Evolutionary conservation across 768 basidiomycete genomes (phyloP), one percentile per base, ranked within the genome.

Genomic region (Boletellus ananiceps): DNA sequence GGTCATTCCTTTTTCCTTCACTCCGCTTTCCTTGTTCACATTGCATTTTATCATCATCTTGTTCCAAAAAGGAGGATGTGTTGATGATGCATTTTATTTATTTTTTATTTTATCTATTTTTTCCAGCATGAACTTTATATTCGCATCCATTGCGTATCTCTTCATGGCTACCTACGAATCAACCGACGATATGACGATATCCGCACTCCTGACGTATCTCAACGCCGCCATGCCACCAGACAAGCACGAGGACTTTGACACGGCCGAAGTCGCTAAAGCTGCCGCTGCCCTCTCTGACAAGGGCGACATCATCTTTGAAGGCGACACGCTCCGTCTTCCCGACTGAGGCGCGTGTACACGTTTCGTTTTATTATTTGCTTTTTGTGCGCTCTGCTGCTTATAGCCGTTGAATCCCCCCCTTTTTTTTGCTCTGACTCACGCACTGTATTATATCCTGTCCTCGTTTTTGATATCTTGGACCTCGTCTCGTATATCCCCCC

Each of bases 191-290:
- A 72, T 89, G 70, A 79, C 79, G 7, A 81, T 89, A 59, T 83
- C 83, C 3, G 69, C 83, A 8, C 70, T 89, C 21, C 69, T 89
- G 31, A 76, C 82, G 4, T 87, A 86, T 64, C 74, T 89, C 48
- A 88, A 88, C 58, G 80, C 85, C 2, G 85, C 85, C 5, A 78
- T 88, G 70, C 87, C 87, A 4, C 73, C 71, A 23, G 86, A 88
- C 62, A 88, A 88, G 66, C 81, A 87, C 60, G 86, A 88, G 69
- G 86, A 89, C 55, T 89, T 86, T 53, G 86, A 89, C 64, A 86
- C 84, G 12, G 74, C 75, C 2, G 87, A 89, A 67, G 84, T 89
- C 15, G 75, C 75, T 6, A 72, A 73, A 41, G 74, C 74, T 4
- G 76, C 76, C 13, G 76, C 70, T 1, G 57, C 63, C 12, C 56